Evolutionary conservation across 129 eudicot species (phyloP).

Genomic region (Chrysanthemum seticuspe): DNA sequence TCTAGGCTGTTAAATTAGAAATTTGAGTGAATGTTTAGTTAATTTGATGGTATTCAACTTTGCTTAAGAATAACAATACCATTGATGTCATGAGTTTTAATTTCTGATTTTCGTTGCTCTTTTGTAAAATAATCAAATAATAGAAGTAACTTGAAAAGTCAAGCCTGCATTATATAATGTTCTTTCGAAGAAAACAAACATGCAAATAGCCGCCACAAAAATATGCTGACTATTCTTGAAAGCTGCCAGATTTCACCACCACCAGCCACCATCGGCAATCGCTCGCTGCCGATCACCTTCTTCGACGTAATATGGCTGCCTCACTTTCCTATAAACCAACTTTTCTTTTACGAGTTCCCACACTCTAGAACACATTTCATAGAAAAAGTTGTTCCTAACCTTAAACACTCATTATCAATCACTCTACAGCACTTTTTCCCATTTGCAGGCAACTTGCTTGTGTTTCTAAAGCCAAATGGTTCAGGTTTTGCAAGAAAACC

Average conservation of each 20-base stretch:
- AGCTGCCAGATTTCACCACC: conserved; percentile 41
- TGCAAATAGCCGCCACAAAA: not conserved
- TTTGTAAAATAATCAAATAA: no score
- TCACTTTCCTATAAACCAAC: conserved; percentile 45
- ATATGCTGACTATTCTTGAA: conserved; percentile 30
- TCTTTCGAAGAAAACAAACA: not conserved
- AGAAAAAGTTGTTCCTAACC: conserved; percentile 35
- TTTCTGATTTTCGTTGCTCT: no score
- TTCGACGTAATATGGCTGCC: conserved; percentile 42
- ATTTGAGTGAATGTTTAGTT: no score
- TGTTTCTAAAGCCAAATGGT: conserved; percentile 5
- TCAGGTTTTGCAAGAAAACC: conserved; percentile 24
- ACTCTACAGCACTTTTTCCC: conserved; percentile 49
- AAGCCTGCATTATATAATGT: no score
- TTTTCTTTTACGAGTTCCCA: conserved; percentile 44
- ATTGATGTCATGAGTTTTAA: no score
- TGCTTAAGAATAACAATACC: no score
- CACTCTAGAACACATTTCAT: conserved; percentile 32
- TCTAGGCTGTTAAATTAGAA: no score
- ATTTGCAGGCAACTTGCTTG: conserved; percentile 36
- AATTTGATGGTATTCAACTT: no score
- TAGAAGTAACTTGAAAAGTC: no score
- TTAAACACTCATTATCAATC: conserved; percentile 43
- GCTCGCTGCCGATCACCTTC: conserved; percentile 42
- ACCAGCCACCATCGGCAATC: conserved; percentile 24